Base-by-base conservation (phyloP, 2,329 filamentous ascomycete genomes). In the Ophiostoma montium region DNA sequence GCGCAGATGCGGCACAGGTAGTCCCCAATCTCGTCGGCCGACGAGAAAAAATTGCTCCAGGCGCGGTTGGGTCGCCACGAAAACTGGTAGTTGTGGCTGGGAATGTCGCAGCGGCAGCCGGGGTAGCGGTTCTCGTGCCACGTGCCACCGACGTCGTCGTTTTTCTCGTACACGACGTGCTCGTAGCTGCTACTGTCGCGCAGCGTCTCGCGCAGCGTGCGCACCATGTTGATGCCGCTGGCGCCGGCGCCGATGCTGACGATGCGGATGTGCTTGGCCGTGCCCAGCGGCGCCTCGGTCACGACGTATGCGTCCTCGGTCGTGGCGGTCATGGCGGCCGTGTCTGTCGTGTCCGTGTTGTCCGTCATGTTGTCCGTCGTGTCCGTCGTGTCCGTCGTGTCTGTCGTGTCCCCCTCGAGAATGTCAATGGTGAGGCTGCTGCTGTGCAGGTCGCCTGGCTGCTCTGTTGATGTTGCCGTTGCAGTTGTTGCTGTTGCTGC, bases 31-130 rank as follows among this genome's bases (percentile, higher is more conserved):
- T 82, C 77, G 1, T 63, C 62, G 1, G 71, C 71, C 0, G 68
- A 62, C 0, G 74, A 67, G 57, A 75, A 80, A 57, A 80, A 76
- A 49, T 71, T 70, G 16, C 69, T 68, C 77, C 78, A 82, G 35
- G 70, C 67, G 7, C 69, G 70, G 57, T 80, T 81, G 2, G 71
- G 73, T 49, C 71, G 68, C 70, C 74, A 80, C 2, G 74, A 74
- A 57, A 77, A 80, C 57, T 78, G 76, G 57, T 81, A 81, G 60
- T 74, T 78, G 61, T 80, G 76, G 57, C 68, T 72, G 10, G 73
- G 73, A 30, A 77, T 67, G 58, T 77, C 75, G 57, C 73, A 78
- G 48, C 65, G 65, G 55, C 74, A 76, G 11, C 75, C 75, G 0
- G 75, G 75, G 52, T 80, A 80, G 18, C 68, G 64, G 56, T 77